Conservation (phyloP, 2,329 filamentous ascomycete species). For the Fusarium newnesense region DNA sequence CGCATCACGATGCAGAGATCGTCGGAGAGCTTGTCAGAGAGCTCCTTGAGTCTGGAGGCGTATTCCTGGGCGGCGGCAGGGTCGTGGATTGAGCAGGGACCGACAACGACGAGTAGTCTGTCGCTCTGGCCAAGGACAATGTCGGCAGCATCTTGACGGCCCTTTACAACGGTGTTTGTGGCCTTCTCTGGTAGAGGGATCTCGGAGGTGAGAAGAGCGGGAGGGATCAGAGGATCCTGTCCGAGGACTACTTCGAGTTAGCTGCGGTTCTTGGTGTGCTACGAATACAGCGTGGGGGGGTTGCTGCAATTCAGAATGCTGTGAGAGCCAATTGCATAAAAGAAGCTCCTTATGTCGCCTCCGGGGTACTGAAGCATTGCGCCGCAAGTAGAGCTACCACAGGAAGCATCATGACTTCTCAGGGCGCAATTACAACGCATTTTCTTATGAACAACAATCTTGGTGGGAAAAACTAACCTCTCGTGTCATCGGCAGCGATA, state of each 20-base stretch:
- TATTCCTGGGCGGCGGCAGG: slow-evolving; percentile 90
- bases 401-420: slow-evolving; percentile 18
- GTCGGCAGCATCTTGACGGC: slow-evolving; percentile 73
- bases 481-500: slow-evolving; percentile 58
- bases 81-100: slow-evolving; percentile 97
- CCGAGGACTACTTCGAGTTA: slow-evolving; percentile 75
- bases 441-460: background rate
- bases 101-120: slow-evolving; percentile 92
- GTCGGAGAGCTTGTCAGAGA: slow-evolving; percentile 81
- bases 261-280: background rate
- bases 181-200: slow-evolving; percentile 76
- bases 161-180: slow-evolving; percentile 75
- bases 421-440: background rate
- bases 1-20: slow-evolving; percentile 97
- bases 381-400: background rate
- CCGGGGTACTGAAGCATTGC: background rate
- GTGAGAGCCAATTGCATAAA: background rate
- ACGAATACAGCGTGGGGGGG: background rate
- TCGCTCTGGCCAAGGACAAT: slow-evolving; percentile 84
- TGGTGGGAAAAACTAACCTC: slow-evolving; percentile 49
- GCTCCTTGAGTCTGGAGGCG: slow-evolving; percentile 77
- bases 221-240: slow-evolving; percentile 92
- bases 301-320: background rate
- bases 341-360: background rate
- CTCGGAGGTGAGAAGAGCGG: slow-evolving; percentile 86